Evolutionary conservation across 2,329 filamentous ascomycete species (phyloP).

Genomic region (Ophiostoma pallidulum): DNA sequence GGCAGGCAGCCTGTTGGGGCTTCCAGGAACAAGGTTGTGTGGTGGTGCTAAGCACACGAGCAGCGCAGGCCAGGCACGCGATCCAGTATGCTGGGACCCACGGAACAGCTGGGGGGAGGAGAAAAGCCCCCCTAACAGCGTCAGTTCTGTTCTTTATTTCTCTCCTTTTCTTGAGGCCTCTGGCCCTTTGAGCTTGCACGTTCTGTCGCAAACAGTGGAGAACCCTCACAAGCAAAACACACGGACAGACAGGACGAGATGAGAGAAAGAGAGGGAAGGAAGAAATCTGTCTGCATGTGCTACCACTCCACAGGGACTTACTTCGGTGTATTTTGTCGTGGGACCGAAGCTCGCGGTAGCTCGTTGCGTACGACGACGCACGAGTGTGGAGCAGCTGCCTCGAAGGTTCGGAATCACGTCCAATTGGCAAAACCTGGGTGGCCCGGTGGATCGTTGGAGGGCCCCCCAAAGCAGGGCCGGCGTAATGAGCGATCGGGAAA

Average conservation of each 20-base stretch:
- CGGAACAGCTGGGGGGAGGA: background rate
- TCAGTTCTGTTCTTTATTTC: too few relatives aligned
- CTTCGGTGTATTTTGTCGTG: background rate
- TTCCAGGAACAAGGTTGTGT: background rate
- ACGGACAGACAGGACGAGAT: too few relatives aligned
- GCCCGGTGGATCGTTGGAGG: too few relatives aligned
- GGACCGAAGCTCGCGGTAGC: background rate
- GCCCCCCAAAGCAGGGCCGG: too few relatives aligned
- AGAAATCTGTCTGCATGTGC: background rate
- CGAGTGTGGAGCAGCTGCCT: too few relatives aligned
- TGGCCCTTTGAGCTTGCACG: background rate
- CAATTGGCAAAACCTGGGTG: conserved; percentile 10
- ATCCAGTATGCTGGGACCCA: too few relatives aligned
- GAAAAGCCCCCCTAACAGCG: background rate
- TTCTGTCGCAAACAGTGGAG: background rate
- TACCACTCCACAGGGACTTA: background rate
- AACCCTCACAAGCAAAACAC: background rate
- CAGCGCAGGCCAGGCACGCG: too few relatives aligned
- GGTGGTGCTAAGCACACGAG: too few relatives aligned
- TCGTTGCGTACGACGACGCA: too few relatives aligned
- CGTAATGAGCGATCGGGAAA: too few relatives aligned
- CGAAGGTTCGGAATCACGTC: too few relatives aligned
- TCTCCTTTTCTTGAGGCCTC: background rate
- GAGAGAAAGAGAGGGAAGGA: background rate
- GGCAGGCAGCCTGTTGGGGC: background rate